Evolutionary conservation across 2,329 filamentous ascomycete genomes (phyloP).

Genomic region (Xylariaceae sp.): DNA sequence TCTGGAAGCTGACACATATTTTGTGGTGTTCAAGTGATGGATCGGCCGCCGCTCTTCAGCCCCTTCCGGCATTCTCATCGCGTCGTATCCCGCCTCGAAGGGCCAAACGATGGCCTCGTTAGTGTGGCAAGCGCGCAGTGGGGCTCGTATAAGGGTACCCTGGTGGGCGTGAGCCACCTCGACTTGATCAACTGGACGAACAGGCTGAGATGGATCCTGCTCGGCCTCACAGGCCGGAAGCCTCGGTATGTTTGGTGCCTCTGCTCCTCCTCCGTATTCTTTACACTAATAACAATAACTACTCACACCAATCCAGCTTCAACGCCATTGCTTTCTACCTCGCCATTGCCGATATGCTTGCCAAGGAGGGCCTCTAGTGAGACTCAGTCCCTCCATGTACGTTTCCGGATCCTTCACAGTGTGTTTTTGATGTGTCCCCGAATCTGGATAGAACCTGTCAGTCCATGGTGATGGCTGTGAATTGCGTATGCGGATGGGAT

Average conservation of each 20-base stretch:
- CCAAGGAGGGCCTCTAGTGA: constrained; percentile 52
- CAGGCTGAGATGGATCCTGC: constrained; percentile 43
- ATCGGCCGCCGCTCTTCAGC: constrained; percentile 57
- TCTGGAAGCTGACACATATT: neutral
- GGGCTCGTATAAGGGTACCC: constrained; percentile 59
- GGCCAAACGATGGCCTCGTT: constrained; percentile 62
- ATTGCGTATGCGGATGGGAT: no score
- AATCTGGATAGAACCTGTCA: no score
- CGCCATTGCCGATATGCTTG: constrained; percentile 63
- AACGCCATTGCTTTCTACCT: constrained; percentile 65
- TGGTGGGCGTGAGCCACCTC: constrained; percentile 56
- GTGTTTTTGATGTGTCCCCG: no score
- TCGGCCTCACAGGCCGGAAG: neutral
- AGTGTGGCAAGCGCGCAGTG: constrained; percentile 58
- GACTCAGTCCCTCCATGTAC: neutral
- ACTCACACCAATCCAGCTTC: constrained; percentile 39
- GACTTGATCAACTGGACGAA: constrained; percentile 67
- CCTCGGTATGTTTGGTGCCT: neutral
- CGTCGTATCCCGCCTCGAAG: constrained; percentile 47
- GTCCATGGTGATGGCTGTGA: no score
- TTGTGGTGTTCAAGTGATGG: constrained; percentile 26
- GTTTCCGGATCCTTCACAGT: no score
- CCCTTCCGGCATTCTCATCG: constrained; percentile 50
- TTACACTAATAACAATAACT: neutral
- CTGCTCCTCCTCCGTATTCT: neutral